Percentiles rank a stretch among this genome's conserved stretches.
Conservation (phyloP, 129 eudicot genomes). For the Heracleum sosnowskyi region DNA sequence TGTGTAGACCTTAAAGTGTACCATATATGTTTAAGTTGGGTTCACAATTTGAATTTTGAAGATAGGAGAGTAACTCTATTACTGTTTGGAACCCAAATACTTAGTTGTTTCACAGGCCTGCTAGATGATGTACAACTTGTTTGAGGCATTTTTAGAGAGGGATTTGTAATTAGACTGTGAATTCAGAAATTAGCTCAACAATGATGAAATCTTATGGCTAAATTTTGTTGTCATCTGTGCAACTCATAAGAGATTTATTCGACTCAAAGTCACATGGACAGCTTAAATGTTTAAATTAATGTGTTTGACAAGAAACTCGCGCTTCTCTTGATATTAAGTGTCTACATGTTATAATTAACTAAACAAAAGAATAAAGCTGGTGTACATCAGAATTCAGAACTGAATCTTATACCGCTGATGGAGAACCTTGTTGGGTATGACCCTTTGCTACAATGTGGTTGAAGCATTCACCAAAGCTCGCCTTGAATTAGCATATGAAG, state of each 20-base stretch:
- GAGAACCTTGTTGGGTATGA: neutral
- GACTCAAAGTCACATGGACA: neutral
- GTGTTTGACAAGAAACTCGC: neutral
- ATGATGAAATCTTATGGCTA: neutral
- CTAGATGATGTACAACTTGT: neutral
- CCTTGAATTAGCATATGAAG: neutral
- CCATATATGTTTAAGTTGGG: neutral
- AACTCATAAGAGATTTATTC: too few species aligned
- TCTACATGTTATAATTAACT: too few species aligned
- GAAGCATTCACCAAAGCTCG: neutral
- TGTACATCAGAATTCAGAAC: too few species aligned
- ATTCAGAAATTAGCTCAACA: neutral
- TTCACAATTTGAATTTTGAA: neutral
- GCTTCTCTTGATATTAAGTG: too few species aligned
- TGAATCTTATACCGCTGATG: neutral
- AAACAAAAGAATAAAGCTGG: too few species aligned
- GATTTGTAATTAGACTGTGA: neutral
- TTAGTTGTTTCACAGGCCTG: neutral
- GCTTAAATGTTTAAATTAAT: neutral
- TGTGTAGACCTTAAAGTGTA: constrained; percentile 6
- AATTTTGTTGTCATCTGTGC: neutral
- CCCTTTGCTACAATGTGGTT: neutral
- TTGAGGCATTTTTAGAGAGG: neutral
- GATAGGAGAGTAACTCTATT: neutral
- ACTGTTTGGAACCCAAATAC: constrained; percentile 7